These are phyloP conservation scores for Venturia asperata DNA, from an alignment of 2,329 filamentous ascomycete species.

Conservation along the genomic window DNA sequence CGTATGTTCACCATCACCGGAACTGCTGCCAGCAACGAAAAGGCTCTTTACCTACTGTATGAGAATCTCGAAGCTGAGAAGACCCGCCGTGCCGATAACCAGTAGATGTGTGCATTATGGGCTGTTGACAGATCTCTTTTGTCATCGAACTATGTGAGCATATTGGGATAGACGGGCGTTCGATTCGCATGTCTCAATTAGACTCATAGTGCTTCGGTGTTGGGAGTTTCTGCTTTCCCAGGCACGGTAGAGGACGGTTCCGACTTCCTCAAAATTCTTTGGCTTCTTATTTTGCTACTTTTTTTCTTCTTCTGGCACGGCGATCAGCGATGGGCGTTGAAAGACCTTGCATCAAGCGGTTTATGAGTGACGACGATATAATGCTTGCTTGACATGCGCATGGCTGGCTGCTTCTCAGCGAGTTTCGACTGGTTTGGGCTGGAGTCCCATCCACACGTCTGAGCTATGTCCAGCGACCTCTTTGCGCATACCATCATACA, in stretches of 20 bases:
- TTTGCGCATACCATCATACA: slow-evolving; percentile 8
- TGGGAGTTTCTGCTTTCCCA: slow-evolving; percentile 7
- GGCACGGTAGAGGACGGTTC: not conserved
- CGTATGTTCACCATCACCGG: slow-evolving; percentile 99
- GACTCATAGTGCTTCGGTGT: slow-evolving; percentile 4
- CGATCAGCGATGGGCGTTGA: slow-evolving; percentile 11
- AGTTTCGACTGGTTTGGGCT: not conserved
- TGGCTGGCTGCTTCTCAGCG: not conserved
- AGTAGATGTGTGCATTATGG: not conserved
- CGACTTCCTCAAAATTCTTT: slow-evolving; percentile 6
- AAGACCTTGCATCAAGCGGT: slow-evolving; percentile 8
- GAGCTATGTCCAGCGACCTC: slow-evolving; percentile 1
- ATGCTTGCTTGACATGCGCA: slow-evolving; percentile 10
- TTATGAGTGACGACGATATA: slow-evolving; percentile 14
- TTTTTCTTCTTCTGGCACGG: slow-evolving; percentile 9
- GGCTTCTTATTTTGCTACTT: slow-evolving; percentile 8
- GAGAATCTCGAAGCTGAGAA: slow-evolving; percentile 99
- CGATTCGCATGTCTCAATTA: slow-evolving; percentile 3
- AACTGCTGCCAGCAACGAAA: slow-evolving; percentile 87
- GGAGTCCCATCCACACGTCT: not conserved
- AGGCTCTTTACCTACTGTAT: slow-evolving; percentile 90
- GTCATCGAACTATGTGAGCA: slow-evolving; percentile 11
- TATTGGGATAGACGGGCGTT: slow-evolving; percentile 10
- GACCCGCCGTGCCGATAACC: slow-evolving; percentile 60
- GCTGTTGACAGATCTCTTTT: slow-evolving; percentile 2